Base-by-base conservation (phyloP, 495 filamentous ascomycete species). In the Aspergillus wentii region DNA sequence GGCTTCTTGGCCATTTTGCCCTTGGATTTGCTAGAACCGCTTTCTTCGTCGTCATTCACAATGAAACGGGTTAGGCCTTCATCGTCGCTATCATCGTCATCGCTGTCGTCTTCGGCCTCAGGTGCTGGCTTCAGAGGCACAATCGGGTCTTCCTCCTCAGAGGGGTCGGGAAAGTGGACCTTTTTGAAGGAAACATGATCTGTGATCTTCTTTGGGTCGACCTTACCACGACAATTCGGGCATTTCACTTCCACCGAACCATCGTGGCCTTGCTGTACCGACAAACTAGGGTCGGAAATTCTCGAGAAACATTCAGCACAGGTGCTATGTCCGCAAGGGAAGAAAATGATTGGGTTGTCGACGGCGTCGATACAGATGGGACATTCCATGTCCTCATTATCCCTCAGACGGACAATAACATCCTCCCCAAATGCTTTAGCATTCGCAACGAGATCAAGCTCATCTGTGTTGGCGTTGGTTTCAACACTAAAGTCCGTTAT, bases 281-380 rank as follows among this genome's bases (percentile, higher is more conserved):
- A 64, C 30, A 62, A 45, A 4, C 68, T 66, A 1, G 78, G 79
- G 44, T 85, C 83, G 3, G 78, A 76, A 29, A 94, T 75, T 35
- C 75, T 80, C 0, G 79, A 71, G 54, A 94, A 83, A 51, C 90
- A 95, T 44, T 87, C 83, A 0, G 74, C 59, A 56, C 90, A 96
- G 16, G 79, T 81, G 39, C 79, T 74, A 59, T 96, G 90, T 17
- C 90, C 90, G 46, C 90, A 96, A 2, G 88, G 88, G 43, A 85
- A 71, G 55, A 91, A 79, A 43, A 96, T 85, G 4, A 80, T 71
- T 0, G 92, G 83, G 42, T 88, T 89, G 11, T 75, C 64, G 1
- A 81, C 76, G 1, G 67, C 80, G 52, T 94, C 88, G 37, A 86
- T 78, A 54, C 92, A 96, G 30, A 95, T 76, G 2, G 85, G 84